Conservation (phyloP, 352 stramenopile genomes). For the Globisporangium echinulatum region DNA sequence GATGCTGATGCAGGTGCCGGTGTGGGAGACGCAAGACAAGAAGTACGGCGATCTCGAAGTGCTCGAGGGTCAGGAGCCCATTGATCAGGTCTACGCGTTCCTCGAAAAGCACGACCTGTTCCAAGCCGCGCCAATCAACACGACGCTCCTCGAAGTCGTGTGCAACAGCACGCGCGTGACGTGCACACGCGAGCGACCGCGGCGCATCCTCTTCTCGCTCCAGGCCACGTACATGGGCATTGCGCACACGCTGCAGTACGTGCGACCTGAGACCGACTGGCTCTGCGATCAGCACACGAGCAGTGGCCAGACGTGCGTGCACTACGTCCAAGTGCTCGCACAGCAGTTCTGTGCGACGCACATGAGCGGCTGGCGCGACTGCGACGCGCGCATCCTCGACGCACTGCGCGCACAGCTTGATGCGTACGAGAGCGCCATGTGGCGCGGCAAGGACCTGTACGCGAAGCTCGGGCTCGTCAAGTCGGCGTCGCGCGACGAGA, state of each 20-base stretch:
- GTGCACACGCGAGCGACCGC: slow-evolving; percentile 45
- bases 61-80: slow-evolving; percentile 69
- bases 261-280: slow-evolving; percentile 76
- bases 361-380: slow-evolving; percentile 61
- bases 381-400: slow-evolving; percentile 48
- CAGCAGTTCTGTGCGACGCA: slow-evolving; percentile 66
- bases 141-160: slow-evolving; percentile 50
- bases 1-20: slow-evolving; percentile 64
- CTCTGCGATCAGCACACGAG: slow-evolving; percentile 38
- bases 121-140: slow-evolving; percentile 76
- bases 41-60: slow-evolving; percentile 71
- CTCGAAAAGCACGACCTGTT: slow-evolving; percentile 84
- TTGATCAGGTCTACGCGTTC: slow-evolving; percentile 81
- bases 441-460: slow-evolving; percentile 73
- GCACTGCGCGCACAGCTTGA: slow-evolving; percentile 58
- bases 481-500: slow-evolving; percentile 58
- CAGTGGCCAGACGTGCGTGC: slow-evolving; percentile 57
- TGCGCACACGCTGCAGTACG: slow-evolving; percentile 65
- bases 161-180: slow-evolving; percentile 68
- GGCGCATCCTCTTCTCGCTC: slow-evolving; percentile 71
- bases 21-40: slow-evolving; percentile 64
- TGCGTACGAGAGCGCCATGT: slow-evolving; percentile 68
- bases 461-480: slow-evolving; percentile 77
- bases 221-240: slow-evolving; percentile 70
- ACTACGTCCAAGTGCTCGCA: slow-evolving; percentile 64